Percentiles rank a stretch among this genome's conserved stretches.
These are phyloP conservation scores for Novymonas esmeraldas DNA, from an alignment of 208 protist genomes.

Conservation along the genomic window DNA sequence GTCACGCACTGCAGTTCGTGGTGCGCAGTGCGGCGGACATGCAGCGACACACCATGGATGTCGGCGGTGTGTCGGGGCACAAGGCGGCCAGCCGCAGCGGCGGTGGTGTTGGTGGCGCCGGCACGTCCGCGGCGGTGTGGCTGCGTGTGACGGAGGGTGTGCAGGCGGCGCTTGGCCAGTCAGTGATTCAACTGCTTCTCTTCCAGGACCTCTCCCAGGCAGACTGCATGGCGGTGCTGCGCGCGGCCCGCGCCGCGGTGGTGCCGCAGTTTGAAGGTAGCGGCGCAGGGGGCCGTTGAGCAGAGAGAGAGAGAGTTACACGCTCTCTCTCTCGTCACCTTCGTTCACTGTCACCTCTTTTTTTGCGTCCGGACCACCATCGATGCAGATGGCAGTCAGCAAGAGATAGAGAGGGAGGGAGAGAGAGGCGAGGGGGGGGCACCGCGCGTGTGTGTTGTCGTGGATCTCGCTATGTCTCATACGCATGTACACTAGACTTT, in stretches of 20 bases:
- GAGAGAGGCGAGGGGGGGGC: too few relatives aligned
- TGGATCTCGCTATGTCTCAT: too few relatives aligned
- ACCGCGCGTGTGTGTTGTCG: too few relatives aligned
- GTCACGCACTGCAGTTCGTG: constrained; percentile 70
- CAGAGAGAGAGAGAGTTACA: background rate
- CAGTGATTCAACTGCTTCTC: constrained; percentile 64
- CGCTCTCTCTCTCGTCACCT: too few relatives aligned
- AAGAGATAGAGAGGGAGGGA: too few relatives aligned
- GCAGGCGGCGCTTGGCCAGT: constrained; percentile 54
- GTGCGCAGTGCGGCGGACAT: constrained; percentile 44
- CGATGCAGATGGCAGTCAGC: too few relatives aligned
- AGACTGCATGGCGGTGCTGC: constrained; percentile 59
- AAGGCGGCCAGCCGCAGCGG: background rate
- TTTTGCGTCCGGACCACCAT: too few relatives aligned
- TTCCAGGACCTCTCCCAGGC: constrained; percentile 75
- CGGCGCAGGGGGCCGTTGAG: background rate
- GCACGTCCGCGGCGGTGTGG: constrained; percentile 26
- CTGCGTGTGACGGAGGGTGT: constrained; percentile 60
- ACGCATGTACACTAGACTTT: too few relatives aligned
- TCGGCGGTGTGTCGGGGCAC: background rate
- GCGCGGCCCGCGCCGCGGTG: constrained; percentile 42
- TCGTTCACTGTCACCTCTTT: constrained; percentile 2
- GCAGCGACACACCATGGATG: constrained; percentile 29
- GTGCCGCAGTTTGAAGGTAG: constrained; percentile 1
- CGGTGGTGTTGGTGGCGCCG: background rate